Evolutionary conservation across 192 early-diverging fungal species (phyloP), one percentile per base, ranked within the genome.

Genomic region (Gaertneriomyces semiglobifer): DNA sequence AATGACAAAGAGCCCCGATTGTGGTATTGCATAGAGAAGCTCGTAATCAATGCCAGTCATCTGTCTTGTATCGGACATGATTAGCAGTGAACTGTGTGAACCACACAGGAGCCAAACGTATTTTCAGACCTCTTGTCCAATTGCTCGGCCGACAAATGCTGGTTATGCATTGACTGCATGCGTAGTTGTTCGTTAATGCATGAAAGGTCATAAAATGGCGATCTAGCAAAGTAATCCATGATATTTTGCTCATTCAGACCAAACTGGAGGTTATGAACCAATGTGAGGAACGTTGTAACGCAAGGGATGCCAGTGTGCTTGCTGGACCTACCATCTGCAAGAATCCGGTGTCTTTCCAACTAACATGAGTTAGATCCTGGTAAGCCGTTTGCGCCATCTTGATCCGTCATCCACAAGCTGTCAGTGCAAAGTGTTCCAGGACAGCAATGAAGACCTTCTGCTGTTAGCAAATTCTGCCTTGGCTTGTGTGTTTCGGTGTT

Each of bases 151-250:
- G 70, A 18, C 14, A 83, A 63, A 33, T 33, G 25, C 43, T 72
- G 54, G 52, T 83, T 83, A 71, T 77, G 79, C 45, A 74, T 18
- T 5, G 79, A 64, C 63, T 83, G 81, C 81, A 83, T 83, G 5
- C 48, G 58, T 4, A 83, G 33, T 58, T 74, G 62, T 44, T 79
- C 79, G 52, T 83, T 80, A 52, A 79, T 73, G 50, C 61, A 81
- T 4, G 70, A 65, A 33, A 65, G 64, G 75, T 83, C 81, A 59
- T 77, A 83, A 74, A 83, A 83, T 55, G 76, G 79, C 6, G 53
- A 52, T 9, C 54, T 51, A n/a, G 71, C 52, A 66, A 83, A 83
- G 69, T 83, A 83, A 8, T 74, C 72, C 19, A 83, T 58, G 9
- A 70, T 68, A 44, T 79, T 81, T 52, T 68, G 45, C 20, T 79